These are phyloP conservation scores for Gorgonomyces haynaldii DNA, from an alignment of 192 early-diverging fungal species.

Conservation along the genomic window DNA sequence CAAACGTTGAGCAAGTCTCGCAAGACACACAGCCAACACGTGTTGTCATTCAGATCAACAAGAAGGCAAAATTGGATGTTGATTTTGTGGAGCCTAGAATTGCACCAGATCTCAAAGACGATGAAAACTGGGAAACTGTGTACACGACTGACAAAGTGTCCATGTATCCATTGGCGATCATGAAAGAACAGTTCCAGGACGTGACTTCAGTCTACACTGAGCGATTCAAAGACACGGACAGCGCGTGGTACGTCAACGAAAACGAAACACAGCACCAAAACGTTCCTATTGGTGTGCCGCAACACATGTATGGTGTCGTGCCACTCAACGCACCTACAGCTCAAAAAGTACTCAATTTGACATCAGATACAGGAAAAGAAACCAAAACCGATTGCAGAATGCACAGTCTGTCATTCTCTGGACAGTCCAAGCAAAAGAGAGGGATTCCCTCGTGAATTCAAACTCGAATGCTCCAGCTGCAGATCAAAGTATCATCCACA, in stretches of 20 bases:
- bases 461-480: constrained; percentile 15
- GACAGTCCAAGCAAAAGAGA: not conserved
- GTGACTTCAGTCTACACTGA: constrained; percentile 19
- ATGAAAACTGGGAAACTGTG: constrained; percentile 2
- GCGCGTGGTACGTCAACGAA: constrained; percentile 6
- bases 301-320: not conserved
- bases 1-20: constrained; percentile 36
- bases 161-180: constrained; percentile 32
- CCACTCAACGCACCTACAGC: not conserved
- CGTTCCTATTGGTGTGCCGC: not conserved
- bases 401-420: constrained; percentile 17
- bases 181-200: constrained; percentile 37
- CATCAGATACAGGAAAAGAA: too few species aligned
- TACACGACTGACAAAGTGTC: constrained; percentile 2
- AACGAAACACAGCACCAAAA: not conserved
- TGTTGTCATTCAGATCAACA: constrained; percentile 22
- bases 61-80: constrained; percentile 5
- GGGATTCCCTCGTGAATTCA: constrained; percentile 1
- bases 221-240: constrained; percentile 15
- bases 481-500: constrained; percentile 24
- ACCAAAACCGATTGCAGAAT: too few species aligned
- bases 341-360: not conserved
- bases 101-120: constrained; percentile 1
- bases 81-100: constrained; percentile 1
- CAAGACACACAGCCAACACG: constrained; percentile 20